phyloP scores from a whole-genome alignment of 192 early-diverging fungal genomes.

The Coemansia sp. region DNA sequence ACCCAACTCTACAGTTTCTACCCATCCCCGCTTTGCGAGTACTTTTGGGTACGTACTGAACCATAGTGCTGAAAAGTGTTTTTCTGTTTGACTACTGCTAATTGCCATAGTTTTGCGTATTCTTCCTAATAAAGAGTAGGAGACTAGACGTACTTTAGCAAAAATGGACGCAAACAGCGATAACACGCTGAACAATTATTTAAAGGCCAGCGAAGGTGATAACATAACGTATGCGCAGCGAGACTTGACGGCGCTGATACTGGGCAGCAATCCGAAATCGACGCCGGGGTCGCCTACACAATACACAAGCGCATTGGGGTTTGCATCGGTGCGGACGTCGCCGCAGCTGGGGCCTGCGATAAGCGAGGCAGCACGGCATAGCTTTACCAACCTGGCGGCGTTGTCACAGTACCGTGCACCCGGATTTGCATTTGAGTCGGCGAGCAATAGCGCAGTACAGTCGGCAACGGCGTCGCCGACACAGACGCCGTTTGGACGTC shows the following conservation, averaged over 20 bases:
- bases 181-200: background rate
- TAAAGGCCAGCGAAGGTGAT: background rate
- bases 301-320: slow-evolving; percentile 30
- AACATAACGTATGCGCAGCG: background rate
- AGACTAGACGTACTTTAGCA: no score
- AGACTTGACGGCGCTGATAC: slow-evolving; percentile 32
- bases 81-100: no score
- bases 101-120: no score
- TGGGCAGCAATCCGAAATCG: slow-evolving; percentile 26
- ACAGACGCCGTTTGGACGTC: slow-evolving; percentile 10
- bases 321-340: slow-evolving; percentile 43
- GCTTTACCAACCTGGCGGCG: slow-evolving; percentile 35
- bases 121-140: no score
- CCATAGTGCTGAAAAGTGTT: background rate
- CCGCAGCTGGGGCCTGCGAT: slow-evolving; percentile 22
- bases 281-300: slow-evolving; percentile 38
- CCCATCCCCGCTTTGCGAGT: background rate
- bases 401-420: slow-evolving; percentile 7
- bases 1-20: background rate
- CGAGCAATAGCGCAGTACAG: slow-evolving; percentile 35
- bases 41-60: background rate
- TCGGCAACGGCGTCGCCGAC: slow-evolving; percentile 48
- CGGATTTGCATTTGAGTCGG: slow-evolving; percentile 24
- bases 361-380: background rate
- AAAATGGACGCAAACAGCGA: no score